phyloP scores from a whole-genome alignment of 2,329 filamentous ascomycete genomes.

The Coleophoma cylindrospora region DNA sequence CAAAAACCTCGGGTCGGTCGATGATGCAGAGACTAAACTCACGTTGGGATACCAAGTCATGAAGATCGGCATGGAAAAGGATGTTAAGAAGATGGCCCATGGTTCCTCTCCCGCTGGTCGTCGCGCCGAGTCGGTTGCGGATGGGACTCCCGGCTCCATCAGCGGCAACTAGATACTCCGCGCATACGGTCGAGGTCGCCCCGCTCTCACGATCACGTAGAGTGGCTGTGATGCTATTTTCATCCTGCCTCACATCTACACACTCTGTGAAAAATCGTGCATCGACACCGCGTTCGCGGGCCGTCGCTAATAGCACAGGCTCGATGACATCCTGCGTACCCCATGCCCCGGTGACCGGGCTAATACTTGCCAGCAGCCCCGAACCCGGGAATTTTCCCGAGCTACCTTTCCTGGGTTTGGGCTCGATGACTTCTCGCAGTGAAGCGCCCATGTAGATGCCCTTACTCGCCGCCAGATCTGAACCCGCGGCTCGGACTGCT shows the following conservation, averaged over 20 bases:
- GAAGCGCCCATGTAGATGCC: slow-evolving; percentile 11
- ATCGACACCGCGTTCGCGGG: slow-evolving; percentile 28
- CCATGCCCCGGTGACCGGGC: slow-evolving; percentile 20
- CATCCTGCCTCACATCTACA: slow-evolving; percentile 15
- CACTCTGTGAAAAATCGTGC: slow-evolving; percentile 28
- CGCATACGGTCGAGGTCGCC: slow-evolving; percentile 14
- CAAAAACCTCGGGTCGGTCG: slow-evolving; percentile 10
- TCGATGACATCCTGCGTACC: slow-evolving; percentile 35
- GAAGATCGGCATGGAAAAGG: slow-evolving; percentile 27
- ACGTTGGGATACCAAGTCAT: slow-evolving; percentile 20
- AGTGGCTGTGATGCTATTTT: slow-evolving; percentile 20
- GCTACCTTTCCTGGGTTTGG: slow-evolving; percentile 14
- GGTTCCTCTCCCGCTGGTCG: slow-evolving; percentile 22
- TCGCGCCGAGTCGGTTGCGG: slow-evolving; percentile 22
- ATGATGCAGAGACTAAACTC: slow-evolving; percentile 30
- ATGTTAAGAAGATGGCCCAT: slow-evolving; percentile 30
- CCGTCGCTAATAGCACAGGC: slow-evolving; percentile 28
- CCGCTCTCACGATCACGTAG: slow-evolving; percentile 11
- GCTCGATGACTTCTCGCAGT: slow-evolving; percentile 13
- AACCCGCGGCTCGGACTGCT: slow-evolving; percentile 12
- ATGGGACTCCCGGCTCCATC: slow-evolving; percentile 29
- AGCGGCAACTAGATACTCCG: slow-evolving; percentile 32
- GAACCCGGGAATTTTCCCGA: slow-evolving; percentile 10
- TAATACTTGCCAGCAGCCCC: slow-evolving; percentile 15
- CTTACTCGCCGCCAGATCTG: slow-evolving; percentile 14